phyloP scores from a whole-genome alignment of 1,284 basidiomycete genomes.

The Naganishia cerealis region DNA sequence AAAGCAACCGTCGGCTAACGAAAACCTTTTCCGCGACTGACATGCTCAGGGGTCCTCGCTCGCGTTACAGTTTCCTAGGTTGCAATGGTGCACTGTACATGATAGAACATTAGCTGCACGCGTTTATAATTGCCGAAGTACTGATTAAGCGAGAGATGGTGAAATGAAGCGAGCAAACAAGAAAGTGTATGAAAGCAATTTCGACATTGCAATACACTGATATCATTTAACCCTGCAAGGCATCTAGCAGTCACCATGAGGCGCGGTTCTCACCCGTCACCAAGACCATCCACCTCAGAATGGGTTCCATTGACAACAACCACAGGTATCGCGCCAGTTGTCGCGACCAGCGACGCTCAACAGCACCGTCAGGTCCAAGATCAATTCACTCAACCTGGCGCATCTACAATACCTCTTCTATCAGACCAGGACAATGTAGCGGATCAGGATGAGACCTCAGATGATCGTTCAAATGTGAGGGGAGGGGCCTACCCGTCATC shows the following conservation, averaged over 20 bases:
- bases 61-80: too few relatives aligned
- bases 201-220: not conserved
- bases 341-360: constrained; percentile 7
- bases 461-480: not conserved
- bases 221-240: not conserved
- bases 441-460: too few relatives aligned
- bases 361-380: constrained; percentile 7
- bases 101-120: constrained; percentile 4
- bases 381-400: constrained; percentile 4
- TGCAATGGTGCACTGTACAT: not conserved
- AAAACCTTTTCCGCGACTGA: too few relatives aligned
- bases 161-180: too few relatives aligned
- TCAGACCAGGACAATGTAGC: not conserved
- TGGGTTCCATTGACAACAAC: constrained; percentile 23
- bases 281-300: constrained; percentile 19
- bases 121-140: not conserved
- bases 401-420: not conserved
- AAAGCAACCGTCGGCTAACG: too few relatives aligned
- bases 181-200: not conserved
- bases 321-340: constrained; percentile 7
- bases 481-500: not conserved
- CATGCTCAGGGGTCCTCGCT: too few relatives aligned
- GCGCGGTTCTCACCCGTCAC: constrained; percentile 17
- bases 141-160: not conserved
- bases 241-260: not conserved